A percentile compares a stretch with the other conserved stretches of the same genome.
Evolutionary conservation across 1,284 basidiomycete genomes (phyloP).

Genomic region (Cryptococcus sp.): DNA sequence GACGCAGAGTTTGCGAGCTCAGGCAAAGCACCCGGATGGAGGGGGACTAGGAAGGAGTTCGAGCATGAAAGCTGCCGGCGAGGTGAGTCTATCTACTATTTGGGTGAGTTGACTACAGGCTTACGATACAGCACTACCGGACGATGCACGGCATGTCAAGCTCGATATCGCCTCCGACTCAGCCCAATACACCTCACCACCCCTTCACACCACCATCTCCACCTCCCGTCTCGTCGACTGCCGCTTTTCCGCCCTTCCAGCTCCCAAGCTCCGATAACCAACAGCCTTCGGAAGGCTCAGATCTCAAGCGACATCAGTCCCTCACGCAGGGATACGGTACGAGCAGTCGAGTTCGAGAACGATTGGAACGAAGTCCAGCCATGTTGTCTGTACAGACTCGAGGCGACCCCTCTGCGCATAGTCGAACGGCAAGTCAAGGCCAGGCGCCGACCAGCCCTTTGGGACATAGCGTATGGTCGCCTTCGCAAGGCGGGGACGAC

Average conservation of each 20-base stretch:
- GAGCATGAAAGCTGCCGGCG: conserved; percentile 33
- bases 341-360: conserved; percentile 31
- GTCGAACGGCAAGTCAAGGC: conserved; percentile 8
- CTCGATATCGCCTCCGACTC: conserved; percentile 15
- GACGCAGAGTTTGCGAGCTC: conserved; percentile 40
- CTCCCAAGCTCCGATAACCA: conserved; percentile 9
- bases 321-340: conserved; percentile 40
- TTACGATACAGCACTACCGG: conserved; percentile 4
- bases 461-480: conserved; percentile 39
- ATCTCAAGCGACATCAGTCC: conserved; percentile 44
- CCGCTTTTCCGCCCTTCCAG: conserved; percentile 29
- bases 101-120: background rate
- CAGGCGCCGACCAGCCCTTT: conserved; percentile 38
- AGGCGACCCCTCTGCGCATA: background rate
- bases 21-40: conserved; percentile 26
- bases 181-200: conserved; percentile 19
- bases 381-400: conserved; percentile 34
- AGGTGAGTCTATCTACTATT: conserved; percentile 18
- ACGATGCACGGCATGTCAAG: conserved; percentile 6
- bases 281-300: conserved; percentile 15
- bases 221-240: conserved; percentile 33
- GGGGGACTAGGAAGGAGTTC: conserved; percentile 32
- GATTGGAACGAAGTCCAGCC: conserved; percentile 38
- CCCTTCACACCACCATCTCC: conserved; percentile 37
- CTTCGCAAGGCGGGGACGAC: conserved; percentile 21